phyloP scores from a whole-genome alignment of 306 rosid species.

The Comarum palustre region DNA sequence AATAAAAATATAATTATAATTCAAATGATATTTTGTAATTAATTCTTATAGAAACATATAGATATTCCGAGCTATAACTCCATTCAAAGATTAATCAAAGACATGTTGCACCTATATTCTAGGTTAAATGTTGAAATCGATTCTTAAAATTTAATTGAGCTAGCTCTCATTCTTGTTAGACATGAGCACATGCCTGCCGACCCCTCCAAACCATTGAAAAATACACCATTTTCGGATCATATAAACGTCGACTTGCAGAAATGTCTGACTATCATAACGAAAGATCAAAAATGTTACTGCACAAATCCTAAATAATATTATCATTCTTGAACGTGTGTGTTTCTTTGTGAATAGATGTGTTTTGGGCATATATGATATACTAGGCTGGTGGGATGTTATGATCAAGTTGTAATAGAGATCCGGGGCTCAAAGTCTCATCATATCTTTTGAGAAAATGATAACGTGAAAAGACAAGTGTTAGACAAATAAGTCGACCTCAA shows the following conservation, averaged over 20 bases:
- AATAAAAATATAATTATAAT: too few species aligned
- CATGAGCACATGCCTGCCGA: constrained; percentile 7
- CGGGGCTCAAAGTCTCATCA: not conserved
- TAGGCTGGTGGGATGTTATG: constrained; percentile 17
- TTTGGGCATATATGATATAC: not conserved
- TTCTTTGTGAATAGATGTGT: not conserved
- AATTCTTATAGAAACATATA: not conserved
- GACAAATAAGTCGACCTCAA: not conserved
- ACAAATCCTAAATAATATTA: not conserved
- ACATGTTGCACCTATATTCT: not conserved
- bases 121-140: not conserved
- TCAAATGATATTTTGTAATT: too few species aligned
- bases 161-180: not conserved
- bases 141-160: not conserved
- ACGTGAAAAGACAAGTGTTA: constrained; percentile 37
- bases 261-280: not conserved
- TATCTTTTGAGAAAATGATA: constrained; percentile 35
- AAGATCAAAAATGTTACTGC: not conserved
- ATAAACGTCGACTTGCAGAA: constrained; percentile 2
- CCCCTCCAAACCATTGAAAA: not conserved
- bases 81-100: not conserved
- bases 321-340: not conserved
- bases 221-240: not conserved
- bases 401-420: constrained; percentile 7
- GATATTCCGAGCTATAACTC: not conserved